phyloP scores from a whole-genome alignment of 177 flowering plant genomes.

The Vitis hybrid region DNA sequence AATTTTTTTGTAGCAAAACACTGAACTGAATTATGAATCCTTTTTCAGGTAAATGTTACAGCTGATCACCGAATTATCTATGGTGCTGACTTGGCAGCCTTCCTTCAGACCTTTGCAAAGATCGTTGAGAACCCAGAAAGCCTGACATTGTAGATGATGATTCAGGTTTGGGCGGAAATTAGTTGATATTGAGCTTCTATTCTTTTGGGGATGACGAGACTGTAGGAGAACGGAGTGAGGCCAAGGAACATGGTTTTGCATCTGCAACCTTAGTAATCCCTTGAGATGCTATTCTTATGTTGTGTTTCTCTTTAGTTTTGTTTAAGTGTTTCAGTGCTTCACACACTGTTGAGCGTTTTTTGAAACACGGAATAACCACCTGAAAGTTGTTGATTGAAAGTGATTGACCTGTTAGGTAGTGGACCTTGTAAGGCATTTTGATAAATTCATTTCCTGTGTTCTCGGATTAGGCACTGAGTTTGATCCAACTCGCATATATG shows the following conservation, averaged over 20 bases:
- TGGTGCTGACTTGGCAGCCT: constrained; percentile 94
- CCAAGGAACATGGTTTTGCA: not conserved
- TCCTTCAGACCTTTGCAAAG: constrained; percentile 85
- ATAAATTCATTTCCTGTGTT: too few relatives aligned
- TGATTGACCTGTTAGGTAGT: too few relatives aligned
- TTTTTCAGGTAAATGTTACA: constrained; percentile 84
- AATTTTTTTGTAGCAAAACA: not conserved
- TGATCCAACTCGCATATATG: too few relatives aligned
- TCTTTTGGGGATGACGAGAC: constrained; percentile 3
- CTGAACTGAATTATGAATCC: constrained; percentile 6
- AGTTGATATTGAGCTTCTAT: constrained; percentile 1
- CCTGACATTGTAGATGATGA: constrained; percentile 54
- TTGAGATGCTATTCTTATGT: not conserved
- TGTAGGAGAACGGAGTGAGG: not conserved
- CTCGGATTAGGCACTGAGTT: too few relatives aligned
- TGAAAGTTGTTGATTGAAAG: not conserved
- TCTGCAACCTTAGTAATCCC: not conserved
- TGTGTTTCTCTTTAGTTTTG: constrained; percentile 2
- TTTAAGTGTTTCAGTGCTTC: not conserved
- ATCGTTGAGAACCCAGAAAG: constrained; percentile 81
- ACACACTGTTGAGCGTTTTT: constrained; percentile 1
- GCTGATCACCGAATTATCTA: constrained; percentile 88
- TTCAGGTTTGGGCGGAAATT: constrained; percentile 1
- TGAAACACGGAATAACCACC: not conserved
- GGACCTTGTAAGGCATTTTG: too few relatives aligned